Evolutionary conservation across 495 filamentous ascomycete species (phyloP).

Genomic region (Penicillium cinerascens): DNA sequence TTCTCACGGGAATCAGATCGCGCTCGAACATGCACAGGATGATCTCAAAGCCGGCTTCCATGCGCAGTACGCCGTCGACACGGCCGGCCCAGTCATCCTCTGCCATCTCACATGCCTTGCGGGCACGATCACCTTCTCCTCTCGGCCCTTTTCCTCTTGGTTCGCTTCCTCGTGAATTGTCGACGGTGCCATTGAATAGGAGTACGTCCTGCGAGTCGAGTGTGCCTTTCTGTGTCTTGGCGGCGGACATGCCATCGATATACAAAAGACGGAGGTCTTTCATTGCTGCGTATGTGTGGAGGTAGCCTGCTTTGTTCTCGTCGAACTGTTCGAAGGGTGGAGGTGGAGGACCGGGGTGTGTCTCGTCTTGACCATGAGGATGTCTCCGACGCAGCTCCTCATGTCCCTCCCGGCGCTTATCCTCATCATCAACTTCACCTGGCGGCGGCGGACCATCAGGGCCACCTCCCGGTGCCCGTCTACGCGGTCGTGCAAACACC

Average conservation of each 20-base stretch:
- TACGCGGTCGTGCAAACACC: conserved; percentile 40
- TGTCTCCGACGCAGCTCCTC: conserved; percentile 19
- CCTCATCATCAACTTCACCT: neutral
- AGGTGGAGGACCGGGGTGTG: neutral
- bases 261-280: conserved; percentile 55
- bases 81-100: conserved; percentile 42
- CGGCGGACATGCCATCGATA: conserved; percentile 59
- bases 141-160: neutral
- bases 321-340: conserved; percentile 1
- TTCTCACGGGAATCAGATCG: conserved; percentile 29
- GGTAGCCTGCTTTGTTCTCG: conserved; percentile 38
- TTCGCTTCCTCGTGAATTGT: neutral
- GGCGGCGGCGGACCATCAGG: neutral
- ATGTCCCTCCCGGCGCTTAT: neutral
- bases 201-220: conserved; percentile 58
- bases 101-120: conserved; percentile 47
- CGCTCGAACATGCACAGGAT: conserved; percentile 62
- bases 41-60: conserved; percentile 68
- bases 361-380: neutral
- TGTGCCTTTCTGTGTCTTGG: conserved; percentile 55
- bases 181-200: conserved; percentile 34
- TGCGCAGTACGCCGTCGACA: conserved; percentile 60
- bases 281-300: conserved; percentile 54
- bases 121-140: conserved; percentile 36
- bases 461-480: neutral